Base-by-base conservation (phyloP, 441 rosid genomes). In the Manihot esculenta region DNA sequence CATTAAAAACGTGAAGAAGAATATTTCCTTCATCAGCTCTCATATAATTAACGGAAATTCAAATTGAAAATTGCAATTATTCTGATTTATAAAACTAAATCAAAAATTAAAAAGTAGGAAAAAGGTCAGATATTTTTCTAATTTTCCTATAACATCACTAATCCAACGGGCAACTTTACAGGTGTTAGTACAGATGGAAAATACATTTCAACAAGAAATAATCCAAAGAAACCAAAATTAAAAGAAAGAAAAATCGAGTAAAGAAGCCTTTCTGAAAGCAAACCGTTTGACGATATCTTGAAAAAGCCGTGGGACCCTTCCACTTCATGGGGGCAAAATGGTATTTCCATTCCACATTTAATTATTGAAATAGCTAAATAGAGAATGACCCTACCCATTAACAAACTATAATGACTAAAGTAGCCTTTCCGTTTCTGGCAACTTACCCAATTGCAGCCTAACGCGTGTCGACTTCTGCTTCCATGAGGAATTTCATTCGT, bases 401-500 rank as follows among this genome's bases (percentile, higher is more conserved):
- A 27, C 18, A 27, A 27, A 21, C 0, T n/a, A 6, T 0, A 48
- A 72, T n/a, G 69, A 66, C 70, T 35, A 61, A 48, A 38, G 68
- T 68, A 44, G 3, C 74, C 71, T 74, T 73, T 15, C 73, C 30
- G 9, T n/a, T 69, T 57, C 20, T 1, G 64, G 59, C 5, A 62
- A 26, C 12, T 7, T 15, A 42, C 10, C 76, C 74, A 57, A 74
- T 69, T 3, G 18, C 24, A 0, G 23, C 14, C 0, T 12, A 58
- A 71, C 81, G 69, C 82, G 81, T 76, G 78, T 77, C 68, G 10
- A 5, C 10, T 44, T 62, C 6, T 7, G 48, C 20, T 65, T 41
- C 53, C 56, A 6, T 0, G 5, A 74, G 63, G 82, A 78, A 82
- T 79, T 82, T 76, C 66, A 70, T 21, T 54, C 73, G 71, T 75